Conservation (phyloP, 202 grass and related monocot genomes). For the Panicum hallii region DNA sequence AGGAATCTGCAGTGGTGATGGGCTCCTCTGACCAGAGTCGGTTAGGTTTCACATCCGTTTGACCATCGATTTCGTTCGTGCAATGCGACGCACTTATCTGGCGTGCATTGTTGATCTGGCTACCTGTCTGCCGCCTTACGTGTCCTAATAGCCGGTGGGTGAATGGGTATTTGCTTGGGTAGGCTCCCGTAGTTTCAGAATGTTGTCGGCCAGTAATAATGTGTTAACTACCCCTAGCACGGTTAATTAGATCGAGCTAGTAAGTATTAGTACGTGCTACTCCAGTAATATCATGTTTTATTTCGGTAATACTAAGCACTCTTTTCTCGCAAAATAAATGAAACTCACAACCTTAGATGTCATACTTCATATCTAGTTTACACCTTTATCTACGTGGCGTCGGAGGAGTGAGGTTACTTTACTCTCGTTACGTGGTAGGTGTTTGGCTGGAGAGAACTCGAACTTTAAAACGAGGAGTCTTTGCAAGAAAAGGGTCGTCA, state of each 20-base stretch:
- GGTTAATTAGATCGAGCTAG: not conserved
- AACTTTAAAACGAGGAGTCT: not conserved
- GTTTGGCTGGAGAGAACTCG: not conserved
- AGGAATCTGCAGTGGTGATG: not conserved
- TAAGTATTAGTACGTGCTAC: not conserved
- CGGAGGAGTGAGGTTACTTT: not conserved
- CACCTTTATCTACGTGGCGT: not conserved
- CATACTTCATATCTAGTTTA: not conserved
- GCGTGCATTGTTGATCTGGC: not conserved
- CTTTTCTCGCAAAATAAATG: no score
- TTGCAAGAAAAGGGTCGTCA: not conserved
- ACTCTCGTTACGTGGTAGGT: not conserved
- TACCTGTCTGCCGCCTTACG: not conserved
- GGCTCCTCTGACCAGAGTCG: not conserved
- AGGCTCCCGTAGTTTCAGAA: not conserved
- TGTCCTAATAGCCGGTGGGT: not conserved
- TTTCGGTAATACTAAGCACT: no score
- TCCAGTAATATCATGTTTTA: not conserved
- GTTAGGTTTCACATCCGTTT: slow-evolving; percentile 41
- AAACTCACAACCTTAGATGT: not conserved
- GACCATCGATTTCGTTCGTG: not conserved
- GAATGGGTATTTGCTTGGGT: not conserved
- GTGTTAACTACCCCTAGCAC: not conserved
- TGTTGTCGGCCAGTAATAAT: not conserved
- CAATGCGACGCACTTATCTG: no score